Evolutionary conservation across 2,329 filamentous ascomycete genomes (phyloP).

Genomic region (Penicillium sumatraense): DNA sequence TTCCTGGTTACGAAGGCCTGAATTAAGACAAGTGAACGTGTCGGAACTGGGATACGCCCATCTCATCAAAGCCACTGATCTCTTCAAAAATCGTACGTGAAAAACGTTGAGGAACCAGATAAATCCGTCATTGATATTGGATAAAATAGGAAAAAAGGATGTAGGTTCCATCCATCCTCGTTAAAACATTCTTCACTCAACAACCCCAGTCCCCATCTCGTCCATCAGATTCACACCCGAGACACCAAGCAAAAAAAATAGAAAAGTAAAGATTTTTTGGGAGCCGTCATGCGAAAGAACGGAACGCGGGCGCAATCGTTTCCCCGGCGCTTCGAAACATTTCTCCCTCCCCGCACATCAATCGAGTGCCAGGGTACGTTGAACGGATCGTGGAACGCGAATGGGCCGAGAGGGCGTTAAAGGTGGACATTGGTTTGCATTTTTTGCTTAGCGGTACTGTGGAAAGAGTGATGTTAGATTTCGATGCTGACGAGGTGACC

Average conservation of each 20-base stretch:
- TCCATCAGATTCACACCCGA: constrained; percentile 26
- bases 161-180: constrained; percentile 34
- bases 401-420: constrained; percentile 33
- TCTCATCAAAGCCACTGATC: neutral
- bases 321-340: constrained; percentile 24
- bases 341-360: constrained; percentile 25
- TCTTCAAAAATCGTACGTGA: neutral
- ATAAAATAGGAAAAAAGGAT: constrained; percentile 32
- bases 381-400: constrained; percentile 38
- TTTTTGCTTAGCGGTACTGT: constrained; percentile 41
- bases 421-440: constrained; percentile 27
- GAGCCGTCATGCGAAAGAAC: constrained; percentile 25
- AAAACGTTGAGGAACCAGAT: constrained; percentile 20
- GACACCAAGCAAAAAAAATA: constrained; percentile 21
- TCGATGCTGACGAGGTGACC: neutral
- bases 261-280: constrained; percentile 16
- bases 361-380: constrained; percentile 34
- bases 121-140: constrained; percentile 39
- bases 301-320: constrained; percentile 20
- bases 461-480: constrained; percentile 6
- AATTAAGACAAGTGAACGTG: too few species aligned
- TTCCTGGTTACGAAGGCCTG: too few species aligned
- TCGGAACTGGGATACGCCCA: too few species aligned
- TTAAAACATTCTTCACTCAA: constrained; percentile 38
- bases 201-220: constrained; percentile 33